Base-by-base conservation (phyloP, 345 rosid genomes). In the Moricandia arvensis region DNA sequence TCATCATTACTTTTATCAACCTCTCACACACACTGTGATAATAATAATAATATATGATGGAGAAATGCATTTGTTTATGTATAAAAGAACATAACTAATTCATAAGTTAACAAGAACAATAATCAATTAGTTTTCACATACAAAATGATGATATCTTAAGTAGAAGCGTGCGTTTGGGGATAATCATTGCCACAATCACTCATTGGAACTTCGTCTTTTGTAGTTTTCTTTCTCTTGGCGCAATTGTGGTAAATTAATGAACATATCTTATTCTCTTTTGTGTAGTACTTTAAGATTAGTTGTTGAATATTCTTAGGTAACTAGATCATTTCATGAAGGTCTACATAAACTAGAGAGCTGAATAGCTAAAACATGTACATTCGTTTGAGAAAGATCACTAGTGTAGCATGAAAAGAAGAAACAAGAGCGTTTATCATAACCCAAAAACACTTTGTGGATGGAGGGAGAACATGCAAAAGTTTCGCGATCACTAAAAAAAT, bases 121-220 rank as follows among this genome's bases (percentile, higher is more conserved):
- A 34, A 21, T 24, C 37, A 21, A 1, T n/a, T 9, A 37, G 43
- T 66, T 30, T 72, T 33, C 58, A 21, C 33, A 69, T 60, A 65
- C 58, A 59, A 66, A 73, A 79, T 67, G 66, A 67, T 72, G 69
- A 38, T 45, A 45, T 59, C 17, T 61, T 38, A 70, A 73, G 78
- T 62, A 7, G 74, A 73, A 67, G 81, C 81, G 74, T 79, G 81
- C 81, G 24, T 79, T 73, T 79, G 6, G 71, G 65, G 74, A 68
- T 68, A 60, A 79, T 79, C 78, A 79, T 79, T 67, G 68, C 69
- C 74, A 60, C 66, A 73, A 73, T 73, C 78, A 73, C 74, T 78
- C 69, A 66, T 72, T 72, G 31, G 35, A 41, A 60, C 41, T 76
- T 63, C 65, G 24, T 66, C 66, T 59, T 59, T 45, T 43, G 54